Evolutionary conservation across 495 filamentous ascomycete species (phyloP), one percentile per base, ranked within the genome.

Genomic region (Penicillium paradoxum): DNA sequence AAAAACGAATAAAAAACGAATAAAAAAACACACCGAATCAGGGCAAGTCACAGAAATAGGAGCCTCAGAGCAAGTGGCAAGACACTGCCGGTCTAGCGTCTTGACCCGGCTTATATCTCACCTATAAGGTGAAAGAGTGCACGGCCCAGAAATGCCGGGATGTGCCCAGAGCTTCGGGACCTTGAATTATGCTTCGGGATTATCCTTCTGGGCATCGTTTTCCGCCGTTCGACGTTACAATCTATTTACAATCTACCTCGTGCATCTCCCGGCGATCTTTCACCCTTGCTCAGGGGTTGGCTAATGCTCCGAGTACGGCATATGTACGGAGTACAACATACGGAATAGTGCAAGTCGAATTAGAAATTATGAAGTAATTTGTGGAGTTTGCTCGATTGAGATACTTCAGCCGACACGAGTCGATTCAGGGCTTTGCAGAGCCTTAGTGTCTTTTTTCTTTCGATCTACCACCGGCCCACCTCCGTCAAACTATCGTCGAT

Each of bases 401-500:
- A 30, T 34, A 41, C 15, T 51, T 44, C 18, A 33, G 44, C 22
- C 54, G 29, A 32, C 17, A 49, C 38, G 45, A 57, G 50, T 54
- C 37, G 44, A 57, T 50, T 45, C 36, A 34, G 36, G 39, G 38
- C 39, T 51, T 43, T 4, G 11, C 17, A 6, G 38, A 10, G 45
- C 21, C 3, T 22, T 43, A 51, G 39, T 51, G 48, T 17, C 18
- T 18, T 24, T 42, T 45, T 49, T 56, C 24, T 27, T 55, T 53
- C 42, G 37, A 49, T 51, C 42, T 45, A 30, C 37, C 32, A 39
- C n/a, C n/a, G 46, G 46, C 25, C 57, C 53, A 59, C 58, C 47
- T 17, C 51, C 53, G 59, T 65, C 59, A 63, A 58, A 53, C 29
- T 30, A 38, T 45, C 47, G 62, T 63, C 62, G 62, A 65, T 65